Evolutionary conservation across 129 eudicot species (phyloP), one percentile per base, ranked within the genome.

Genomic region (Oenanthe sinensis): DNA sequence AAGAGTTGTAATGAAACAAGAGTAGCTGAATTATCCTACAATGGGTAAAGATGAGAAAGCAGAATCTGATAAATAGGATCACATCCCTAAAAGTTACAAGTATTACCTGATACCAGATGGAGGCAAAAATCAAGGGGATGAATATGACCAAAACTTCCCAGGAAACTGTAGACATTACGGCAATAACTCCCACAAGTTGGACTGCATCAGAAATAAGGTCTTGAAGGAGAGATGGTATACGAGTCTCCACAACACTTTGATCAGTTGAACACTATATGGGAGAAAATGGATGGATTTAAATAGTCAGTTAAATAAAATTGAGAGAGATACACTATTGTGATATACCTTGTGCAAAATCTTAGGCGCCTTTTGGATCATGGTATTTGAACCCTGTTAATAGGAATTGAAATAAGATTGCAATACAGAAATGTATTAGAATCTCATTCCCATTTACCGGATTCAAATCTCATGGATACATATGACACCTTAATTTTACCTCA

Each of bases 61-160:
- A 2, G 65, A 22, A n/a, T n/a, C 4, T 58, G 4, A 58, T n/a
- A 58, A 8, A 54, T 2, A 6, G 12, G 63, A 54, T 54, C 28
- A 52, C 12, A 2, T 20, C 3, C 63, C 6, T 54, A 1, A 54
- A 54, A 54, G 28, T 54, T 54, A 58, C n/a, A 4, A 58, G 67
- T 33, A n/a, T 58, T n/a, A 58, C 67, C 67, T 58, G 67, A 58
- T 58, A 58, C 67, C 67, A 58, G 30, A 58, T n/a, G 67, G 67
- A n/a, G 67, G 33, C 33, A 2, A 58, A 58, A 58, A 58, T 58
- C 15, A 58, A 58, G 67, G 67, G 65, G 11, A 55, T 55, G 9
- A 55, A 20, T 22, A 55, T 20, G 28, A 55, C 13, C 28, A 55
- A 55, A 55, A 55, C 65, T 55, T 55, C 65, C 65, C 65, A 55